Percentiles rank a stretch among this genome's conserved stretches.
These are phyloP conservation scores for Phlebiopsis flavidoalba DNA, from an alignment of 768 basidiomycete species.

Conservation along the genomic window DNA sequence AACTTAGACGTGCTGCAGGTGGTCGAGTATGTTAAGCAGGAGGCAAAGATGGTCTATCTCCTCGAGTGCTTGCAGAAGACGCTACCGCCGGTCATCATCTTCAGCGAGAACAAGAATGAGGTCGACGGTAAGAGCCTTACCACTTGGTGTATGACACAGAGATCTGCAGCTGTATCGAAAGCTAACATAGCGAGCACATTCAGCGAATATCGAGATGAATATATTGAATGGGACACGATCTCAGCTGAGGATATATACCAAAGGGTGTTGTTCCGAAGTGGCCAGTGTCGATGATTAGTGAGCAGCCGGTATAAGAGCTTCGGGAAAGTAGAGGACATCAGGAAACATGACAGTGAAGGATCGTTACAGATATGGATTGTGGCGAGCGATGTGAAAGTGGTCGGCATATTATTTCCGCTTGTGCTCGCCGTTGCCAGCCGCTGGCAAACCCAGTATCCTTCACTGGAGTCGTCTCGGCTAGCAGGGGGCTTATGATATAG, in stretches of 20 bases:
- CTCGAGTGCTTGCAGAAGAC: conserved; percentile 98
- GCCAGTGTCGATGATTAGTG: too few relatives aligned
- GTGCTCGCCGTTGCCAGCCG: conserved; percentile 47
- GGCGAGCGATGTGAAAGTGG: too few relatives aligned
- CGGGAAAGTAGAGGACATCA: too few relatives aligned
- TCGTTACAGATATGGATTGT: neutral
- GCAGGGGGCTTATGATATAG: conserved; percentile 75
- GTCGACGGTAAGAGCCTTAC: conserved; percentile 82
- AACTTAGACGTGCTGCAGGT: conserved; percentile 95
- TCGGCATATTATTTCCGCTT: neutral
- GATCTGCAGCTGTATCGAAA: too few relatives aligned
- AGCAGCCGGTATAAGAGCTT: too few relatives aligned
- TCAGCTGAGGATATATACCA: too few relatives aligned
- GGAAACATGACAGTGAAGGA: too few relatives aligned
- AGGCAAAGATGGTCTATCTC: conserved; percentile 99
- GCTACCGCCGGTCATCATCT: conserved; percentile 94
- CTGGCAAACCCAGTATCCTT: conserved; percentile 83
- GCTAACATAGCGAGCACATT: too few relatives aligned
- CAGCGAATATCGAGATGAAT: too few relatives aligned
- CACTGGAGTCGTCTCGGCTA: conserved; percentile 71
- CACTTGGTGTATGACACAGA: too few relatives aligned
- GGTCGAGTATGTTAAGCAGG: conserved; percentile 98
- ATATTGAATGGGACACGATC: too few relatives aligned
- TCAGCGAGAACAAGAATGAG: conserved; percentile 99
- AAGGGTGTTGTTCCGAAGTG: too few relatives aligned